Evolutionary conservation across 768 basidiomycete species (phyloP), one percentile per base, ranked within the genome.

Genomic region (Tylopilus sp.): DNA sequence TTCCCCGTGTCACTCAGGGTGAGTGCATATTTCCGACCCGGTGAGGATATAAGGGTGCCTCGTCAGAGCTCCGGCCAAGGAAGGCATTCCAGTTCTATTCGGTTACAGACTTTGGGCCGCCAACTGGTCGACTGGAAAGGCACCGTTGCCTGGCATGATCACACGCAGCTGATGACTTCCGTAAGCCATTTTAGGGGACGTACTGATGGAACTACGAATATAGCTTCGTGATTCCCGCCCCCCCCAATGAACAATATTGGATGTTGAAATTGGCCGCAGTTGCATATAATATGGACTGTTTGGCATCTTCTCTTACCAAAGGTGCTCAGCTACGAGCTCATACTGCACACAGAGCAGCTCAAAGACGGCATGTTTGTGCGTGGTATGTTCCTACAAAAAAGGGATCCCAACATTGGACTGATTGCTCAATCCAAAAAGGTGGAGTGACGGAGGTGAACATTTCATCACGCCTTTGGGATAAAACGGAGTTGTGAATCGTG

Each of bases 41-140:
- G n/a, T n/a, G n/a, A n/a, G n/a, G n/a, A n/a, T n/a, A n/a, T n/a
- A n/a, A n/a, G n/a, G 31, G 30, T 12, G 31, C 12, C 13, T 1
- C 13, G 31, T 22, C 45, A 77, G 81, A 83, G 47, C 75, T 83
- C 5, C n/a, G n/a, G 81, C 81, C 3, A 83, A 83, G 55, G 81
- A 81, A 57, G 81, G 80, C 0, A 67, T 82, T n/a, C 80, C 80
- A 11, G 69, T 82, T 1, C 81, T 80, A 1, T 81, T 80, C 45
- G 79, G 79, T 6, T 81, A 77, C 55, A 71, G 66, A 21, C 78
- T 82, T 57, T 81, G 79, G 80, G 80, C 81, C 4, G 79, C 78
- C 1, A 82, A 81, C 57, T 80, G 79, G 79, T 79, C 79, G 3
- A 77, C 76, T 3, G 77, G 79, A 12, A 78, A 75, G 56, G 75